Evolutionary conservation across 2,329 filamentous ascomycete genomes (phyloP).

Genomic region (Didymella pinodella): DNA sequence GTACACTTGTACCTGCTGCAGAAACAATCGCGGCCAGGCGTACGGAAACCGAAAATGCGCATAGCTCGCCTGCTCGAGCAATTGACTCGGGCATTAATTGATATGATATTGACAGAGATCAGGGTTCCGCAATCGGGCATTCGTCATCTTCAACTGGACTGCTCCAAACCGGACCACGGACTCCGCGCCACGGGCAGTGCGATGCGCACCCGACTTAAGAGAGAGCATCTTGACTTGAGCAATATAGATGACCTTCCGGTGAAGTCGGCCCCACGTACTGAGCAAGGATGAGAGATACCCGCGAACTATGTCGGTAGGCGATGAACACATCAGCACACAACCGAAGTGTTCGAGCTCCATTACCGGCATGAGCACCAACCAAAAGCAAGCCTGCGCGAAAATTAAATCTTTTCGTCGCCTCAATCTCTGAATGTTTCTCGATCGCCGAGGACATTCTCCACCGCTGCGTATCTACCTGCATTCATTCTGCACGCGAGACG

Average conservation of each 20-base stretch:
- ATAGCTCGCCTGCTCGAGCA: conserved; percentile 7
- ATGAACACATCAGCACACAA: too few relatives aligned
- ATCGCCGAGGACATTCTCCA: neutral
- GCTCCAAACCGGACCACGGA: neutral
- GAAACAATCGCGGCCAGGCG: neutral
- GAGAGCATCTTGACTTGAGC: neutral
- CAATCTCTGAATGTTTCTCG: neutral
- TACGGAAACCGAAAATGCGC: neutral
- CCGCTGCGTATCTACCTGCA: conserved; percentile 8
- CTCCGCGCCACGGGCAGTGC: neutral
- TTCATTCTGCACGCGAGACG: neutral
- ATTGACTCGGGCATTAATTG: neutral
- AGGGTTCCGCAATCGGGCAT: neutral
- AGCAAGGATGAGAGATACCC: neutral
- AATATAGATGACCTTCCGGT: conserved; percentile 1
- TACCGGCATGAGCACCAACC: neutral
- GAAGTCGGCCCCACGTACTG: neutral
- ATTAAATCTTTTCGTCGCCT: neutral
- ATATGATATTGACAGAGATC: neutral
- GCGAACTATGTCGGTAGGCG: neutral
- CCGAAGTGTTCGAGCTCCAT: neutral
- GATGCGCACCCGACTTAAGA: neutral
- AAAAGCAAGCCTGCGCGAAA: neutral
- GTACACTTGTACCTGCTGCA: conserved; percentile 1
- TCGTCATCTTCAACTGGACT: neutral